Evolutionary conservation across 495 filamentous ascomycete genomes (phyloP), one percentile per base, ranked within the genome.

Genomic region (Aspergillus sclerotiicarbonarius): DNA sequence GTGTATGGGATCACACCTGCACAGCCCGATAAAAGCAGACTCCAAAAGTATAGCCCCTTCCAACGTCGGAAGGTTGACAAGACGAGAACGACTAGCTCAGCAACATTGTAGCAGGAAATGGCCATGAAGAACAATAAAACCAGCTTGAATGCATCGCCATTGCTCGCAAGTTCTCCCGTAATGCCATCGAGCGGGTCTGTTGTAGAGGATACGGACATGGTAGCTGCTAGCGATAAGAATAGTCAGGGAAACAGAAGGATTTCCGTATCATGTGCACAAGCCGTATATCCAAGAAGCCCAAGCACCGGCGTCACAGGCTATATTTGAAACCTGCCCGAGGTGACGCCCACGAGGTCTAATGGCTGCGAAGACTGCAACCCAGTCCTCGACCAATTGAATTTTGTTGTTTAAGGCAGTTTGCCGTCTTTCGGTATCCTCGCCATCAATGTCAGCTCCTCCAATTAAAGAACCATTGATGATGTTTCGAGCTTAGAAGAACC

Each of bases 21-120:
- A 39, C 68, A 70, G 1, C 73, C 77, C 0, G 80, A 74, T 18
- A 75, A 53, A 1, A 83, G 70, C 16, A 83, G 65, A 12, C 75
- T 76, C 78, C 78, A 83, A 67, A 83, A 83, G 59, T 83, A 83
- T 3, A 83, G 69, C 0, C 80, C 80, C 18, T 71, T 71, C 71
- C 77, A 78, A 44, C 80, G 71, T 20, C 74, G 78, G 68, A 83
- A 83, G 0, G 79, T 82, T 8, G 77, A 66, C 21, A 77, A 72
- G 25, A 82, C 73, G 32, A 82, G 73, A 4, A 81, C 59, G 16
- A 80, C 64, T 12, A 83, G 67, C 56, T 83, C 80, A 45, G 73
- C 61, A 57, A 77, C 68, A 37, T 83, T 83, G 61, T 82, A 83
- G 61, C 75, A 78, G 30, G 76, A 72, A 18, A 82, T 61, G 2